These are phyloP conservation scores for Colletotrichum spinosum DNA, from an alignment of 2,329 filamentous ascomycete species.

Conservation along the genomic window DNA sequence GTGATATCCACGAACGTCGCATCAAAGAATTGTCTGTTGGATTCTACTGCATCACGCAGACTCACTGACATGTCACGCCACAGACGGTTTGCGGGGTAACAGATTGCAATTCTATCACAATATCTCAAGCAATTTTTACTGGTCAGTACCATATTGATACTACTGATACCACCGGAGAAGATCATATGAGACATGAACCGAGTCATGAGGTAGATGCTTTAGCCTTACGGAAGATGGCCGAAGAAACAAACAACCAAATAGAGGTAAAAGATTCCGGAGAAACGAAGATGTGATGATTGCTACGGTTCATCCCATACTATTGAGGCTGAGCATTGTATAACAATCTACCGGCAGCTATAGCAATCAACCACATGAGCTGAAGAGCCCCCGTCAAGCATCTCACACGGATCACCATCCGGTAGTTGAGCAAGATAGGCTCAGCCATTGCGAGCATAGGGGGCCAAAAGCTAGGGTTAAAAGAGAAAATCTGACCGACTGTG, in stretches of 20 bases:
- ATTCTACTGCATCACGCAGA: too few relatives aligned
- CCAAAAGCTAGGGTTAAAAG: background rate
- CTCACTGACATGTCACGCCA: too few relatives aligned
- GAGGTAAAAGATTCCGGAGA: too few relatives aligned
- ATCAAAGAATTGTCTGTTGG: too few relatives aligned
- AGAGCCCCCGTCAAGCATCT: background rate
- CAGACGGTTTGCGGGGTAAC: too few relatives aligned
- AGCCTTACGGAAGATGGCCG: too few relatives aligned
- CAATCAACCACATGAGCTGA: background rate
- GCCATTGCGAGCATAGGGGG: background rate
- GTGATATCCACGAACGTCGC: too few relatives aligned
- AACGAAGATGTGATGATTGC: background rate
- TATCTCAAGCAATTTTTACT: background rate
- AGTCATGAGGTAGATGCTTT: too few relatives aligned
- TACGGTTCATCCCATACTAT: background rate
- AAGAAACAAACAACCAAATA: too few relatives aligned
- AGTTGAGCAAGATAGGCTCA: slow-evolving; percentile 8
- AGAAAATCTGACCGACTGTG: slow-evolving; percentile 17
- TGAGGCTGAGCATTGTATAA: slow-evolving; percentile 14
- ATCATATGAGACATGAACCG: too few relatives aligned
- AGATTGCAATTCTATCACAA: background rate
- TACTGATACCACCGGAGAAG: background rate
- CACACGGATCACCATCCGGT: slow-evolving; percentile 11
- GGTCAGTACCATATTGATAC: background rate
- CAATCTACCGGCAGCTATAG: slow-evolving; percentile 1